Percentiles rank a stretch among this genome's conserved stretches.
Conservation (phyloP, 2,329 filamentous ascomycete species). For the Talaromyces sp. region DNA sequence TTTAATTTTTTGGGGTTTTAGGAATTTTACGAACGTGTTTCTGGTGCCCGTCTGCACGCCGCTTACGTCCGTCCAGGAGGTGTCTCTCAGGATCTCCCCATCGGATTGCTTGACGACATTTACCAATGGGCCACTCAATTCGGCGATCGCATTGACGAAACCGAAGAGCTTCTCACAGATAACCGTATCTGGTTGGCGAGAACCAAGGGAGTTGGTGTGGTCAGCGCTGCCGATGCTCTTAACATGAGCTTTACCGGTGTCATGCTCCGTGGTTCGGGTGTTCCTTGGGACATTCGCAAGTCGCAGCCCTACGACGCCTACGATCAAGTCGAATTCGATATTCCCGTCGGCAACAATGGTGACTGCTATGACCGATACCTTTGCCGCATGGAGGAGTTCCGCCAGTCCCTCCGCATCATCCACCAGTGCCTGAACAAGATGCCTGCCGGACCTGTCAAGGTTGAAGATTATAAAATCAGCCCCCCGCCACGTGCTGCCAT, state of each 20-base stretch:
- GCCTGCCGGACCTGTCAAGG: slow-evolving; percentile 86
- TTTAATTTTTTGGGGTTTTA: slow-evolving; percentile 33
- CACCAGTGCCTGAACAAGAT: slow-evolving; percentile 99
- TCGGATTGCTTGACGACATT: slow-evolving; percentile 94
- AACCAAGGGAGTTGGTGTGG: slow-evolving; percentile 84
- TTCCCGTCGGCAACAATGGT: slow-evolving; percentile 91
- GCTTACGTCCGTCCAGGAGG: slow-evolving; percentile 95
- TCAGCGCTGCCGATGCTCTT: slow-evolving; percentile 85
- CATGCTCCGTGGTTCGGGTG: slow-evolving; percentile 94
- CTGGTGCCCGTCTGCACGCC: slow-evolving; percentile 91
- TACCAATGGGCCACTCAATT: slow-evolving; percentile 99
- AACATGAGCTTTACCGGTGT: slow-evolving; percentile 96
- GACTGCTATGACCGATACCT: slow-evolving; percentile 99
- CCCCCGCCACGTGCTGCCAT: slow-evolving; percentile 94
- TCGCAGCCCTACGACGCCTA: slow-evolving; percentile 96
- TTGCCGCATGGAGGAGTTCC: slow-evolving; percentile 99
- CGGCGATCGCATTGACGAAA: slow-evolving; percentile 96
- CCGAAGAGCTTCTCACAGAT: slow-evolving; percentile 95
- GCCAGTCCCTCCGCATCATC: slow-evolving; percentile 95
- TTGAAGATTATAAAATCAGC: slow-evolving; percentile 98
- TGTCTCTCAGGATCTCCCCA: slow-evolving; percentile 88
- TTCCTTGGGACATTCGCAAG: slow-evolving; percentile 96
- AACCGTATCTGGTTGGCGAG: slow-evolving; percentile 99
- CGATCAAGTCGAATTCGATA: slow-evolving; percentile 95
- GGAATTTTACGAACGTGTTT: slow-evolving; percentile 99